phyloP scores from a whole-genome alignment of 1,284 basidiomycete genomes.

The Xanthoconium separans region DNA sequence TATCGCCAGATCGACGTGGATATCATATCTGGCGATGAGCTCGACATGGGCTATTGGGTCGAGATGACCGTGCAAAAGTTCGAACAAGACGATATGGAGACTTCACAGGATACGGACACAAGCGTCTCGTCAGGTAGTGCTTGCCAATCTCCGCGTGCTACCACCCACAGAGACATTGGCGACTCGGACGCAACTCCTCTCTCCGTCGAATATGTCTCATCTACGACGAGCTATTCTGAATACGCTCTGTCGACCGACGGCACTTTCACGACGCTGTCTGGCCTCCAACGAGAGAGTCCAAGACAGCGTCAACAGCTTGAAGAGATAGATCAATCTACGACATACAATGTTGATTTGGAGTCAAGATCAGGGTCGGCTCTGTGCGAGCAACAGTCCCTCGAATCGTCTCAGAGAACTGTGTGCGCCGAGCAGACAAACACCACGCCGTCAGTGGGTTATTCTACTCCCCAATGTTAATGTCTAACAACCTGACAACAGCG shows the following conservation, averaged over 20 bases:
- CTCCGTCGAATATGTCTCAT: not conserved
- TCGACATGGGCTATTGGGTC: conserved; percentile 27
- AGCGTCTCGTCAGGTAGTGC: too few relatives aligned
- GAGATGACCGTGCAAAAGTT: not conserved
- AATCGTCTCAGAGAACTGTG: not conserved
- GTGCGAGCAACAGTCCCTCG: not conserved
- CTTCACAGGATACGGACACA: too few relatives aligned
- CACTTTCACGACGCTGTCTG: not conserved
- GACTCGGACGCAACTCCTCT: too few relatives aligned
- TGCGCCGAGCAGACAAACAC: not conserved
- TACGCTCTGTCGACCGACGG: not conserved
- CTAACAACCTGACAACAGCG: not conserved
- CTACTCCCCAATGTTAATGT: not conserved
- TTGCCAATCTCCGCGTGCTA: too few relatives aligned
- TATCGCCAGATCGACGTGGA: conserved; percentile 4
- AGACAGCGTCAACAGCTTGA: not conserved
- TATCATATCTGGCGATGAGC: conserved; percentile 1
- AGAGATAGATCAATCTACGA: not conserved
- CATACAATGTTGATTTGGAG: not conserved
- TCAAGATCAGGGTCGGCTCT: not conserved
- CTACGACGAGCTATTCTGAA: not conserved
- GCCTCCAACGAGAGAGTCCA: not conserved
- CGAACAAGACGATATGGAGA: too few relatives aligned
- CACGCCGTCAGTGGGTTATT: not conserved
- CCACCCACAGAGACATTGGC: too few relatives aligned